These are phyloP conservation scores for Syzygium aromaticum DNA, from an alignment of 345 rosid genomes.

Conservation along the genomic window DNA sequence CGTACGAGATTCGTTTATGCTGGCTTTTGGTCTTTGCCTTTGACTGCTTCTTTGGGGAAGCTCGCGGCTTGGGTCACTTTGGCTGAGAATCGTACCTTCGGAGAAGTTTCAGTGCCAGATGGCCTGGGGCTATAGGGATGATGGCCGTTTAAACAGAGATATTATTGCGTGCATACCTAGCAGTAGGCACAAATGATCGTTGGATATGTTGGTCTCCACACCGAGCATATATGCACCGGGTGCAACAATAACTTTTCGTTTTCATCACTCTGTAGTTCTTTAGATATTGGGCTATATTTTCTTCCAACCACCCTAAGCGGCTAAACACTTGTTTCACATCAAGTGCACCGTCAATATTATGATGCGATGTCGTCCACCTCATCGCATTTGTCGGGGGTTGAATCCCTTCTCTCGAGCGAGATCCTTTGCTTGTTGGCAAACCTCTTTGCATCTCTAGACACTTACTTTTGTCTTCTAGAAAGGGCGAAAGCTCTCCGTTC, in stretches of 20 bases:
- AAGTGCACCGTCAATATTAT: not conserved
- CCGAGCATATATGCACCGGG: not conserved
- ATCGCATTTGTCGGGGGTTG: not conserved
- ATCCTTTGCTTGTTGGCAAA: rapidly evolving
- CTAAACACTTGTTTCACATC: not conserved
- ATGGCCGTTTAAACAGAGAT: not conserved
- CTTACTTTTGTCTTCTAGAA: not conserved
- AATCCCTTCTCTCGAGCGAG: not conserved
- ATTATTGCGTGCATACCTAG: not conserved
- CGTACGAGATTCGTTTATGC: not conserved
- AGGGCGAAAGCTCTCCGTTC: not conserved
- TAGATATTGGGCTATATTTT: not conserved
- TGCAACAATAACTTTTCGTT: no score
- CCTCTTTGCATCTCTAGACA: not conserved
- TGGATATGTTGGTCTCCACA: not conserved
- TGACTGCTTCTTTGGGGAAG: not conserved
- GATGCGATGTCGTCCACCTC: not conserved
- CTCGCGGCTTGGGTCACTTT: not conserved
- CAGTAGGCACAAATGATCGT: not conserved
- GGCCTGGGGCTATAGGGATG: not conserved
- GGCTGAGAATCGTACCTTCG: not conserved
- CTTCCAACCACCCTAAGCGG: not conserved
- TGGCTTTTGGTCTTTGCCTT: not conserved
- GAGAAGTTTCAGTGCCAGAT: not conserved
- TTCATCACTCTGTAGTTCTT: not conserved